A percentile compares a stretch with the other conserved stretches of the same genome.
phyloP scores from a whole-genome alignment of 208 protist species.

The Crithidia expoeki region DNA sequence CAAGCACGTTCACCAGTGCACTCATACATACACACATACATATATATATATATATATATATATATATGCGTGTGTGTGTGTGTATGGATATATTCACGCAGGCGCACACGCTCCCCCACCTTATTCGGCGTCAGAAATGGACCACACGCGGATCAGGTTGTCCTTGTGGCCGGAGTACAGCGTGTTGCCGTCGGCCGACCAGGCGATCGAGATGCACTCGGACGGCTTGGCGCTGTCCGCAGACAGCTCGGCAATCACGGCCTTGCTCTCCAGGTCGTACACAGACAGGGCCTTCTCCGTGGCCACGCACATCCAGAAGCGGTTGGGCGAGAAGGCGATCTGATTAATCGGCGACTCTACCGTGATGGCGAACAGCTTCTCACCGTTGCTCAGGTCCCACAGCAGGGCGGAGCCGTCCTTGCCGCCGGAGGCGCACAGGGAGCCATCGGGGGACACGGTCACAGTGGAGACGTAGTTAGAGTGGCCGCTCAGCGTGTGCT shows the following conservation, averaged over 20 bases:
- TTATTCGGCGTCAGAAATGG: constrained; percentile 57
- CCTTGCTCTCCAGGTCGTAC: constrained; percentile 98
- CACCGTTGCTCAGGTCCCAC: constrained; percentile 98
- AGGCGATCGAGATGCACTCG: constrained; percentile 96
- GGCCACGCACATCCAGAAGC: constrained; percentile 99
- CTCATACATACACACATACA: neutral
- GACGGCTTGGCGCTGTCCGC: constrained; percentile 76
- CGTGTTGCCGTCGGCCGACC: constrained; percentile 97
- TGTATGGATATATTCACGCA: too few species aligned
- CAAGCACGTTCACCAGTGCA: neutral
- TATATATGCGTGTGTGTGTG: too few species aligned
- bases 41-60: too few species aligned
- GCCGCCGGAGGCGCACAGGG: constrained; percentile 98
- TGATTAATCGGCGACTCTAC: constrained; percentile 91
- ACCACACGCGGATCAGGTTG: constrained; percentile 97
- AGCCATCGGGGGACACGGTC: constrained; percentile 99
- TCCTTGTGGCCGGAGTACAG: constrained; percentile 99
- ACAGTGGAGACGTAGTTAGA: constrained; percentile 98
- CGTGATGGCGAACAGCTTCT: constrained; percentile 97
- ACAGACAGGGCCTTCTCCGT: constrained; percentile 93
- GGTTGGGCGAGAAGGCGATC: constrained; percentile 98
- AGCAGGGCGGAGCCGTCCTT: constrained; percentile 98
- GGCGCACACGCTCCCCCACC: neutral
- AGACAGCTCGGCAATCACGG: constrained; percentile 93
- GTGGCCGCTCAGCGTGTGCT: constrained; percentile 96